Conservation (phyloP, 1,139 yeast genomes). For the Candida tunisiensis region DNA sequence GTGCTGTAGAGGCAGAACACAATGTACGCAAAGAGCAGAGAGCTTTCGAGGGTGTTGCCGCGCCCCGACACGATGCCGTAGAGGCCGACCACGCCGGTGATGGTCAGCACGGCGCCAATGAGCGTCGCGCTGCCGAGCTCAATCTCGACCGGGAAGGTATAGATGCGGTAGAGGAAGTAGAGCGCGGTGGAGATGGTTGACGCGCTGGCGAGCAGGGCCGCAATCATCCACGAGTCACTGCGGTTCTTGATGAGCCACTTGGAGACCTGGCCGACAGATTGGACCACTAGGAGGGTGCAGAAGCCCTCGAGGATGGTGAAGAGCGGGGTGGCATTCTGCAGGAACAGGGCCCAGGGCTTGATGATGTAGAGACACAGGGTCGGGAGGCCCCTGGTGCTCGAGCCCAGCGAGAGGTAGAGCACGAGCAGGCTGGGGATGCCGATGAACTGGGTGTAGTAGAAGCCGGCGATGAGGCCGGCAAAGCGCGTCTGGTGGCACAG, state of each 20-base stretch:
- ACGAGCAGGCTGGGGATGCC: constrained; percentile 70
- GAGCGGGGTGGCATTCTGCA: constrained; percentile 71
- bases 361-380: constrained; percentile 23
- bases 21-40: constrained; percentile 73
- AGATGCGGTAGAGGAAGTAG: constrained; percentile 70
- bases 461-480: constrained; percentile 31
- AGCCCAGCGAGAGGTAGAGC: constrained; percentile 45
- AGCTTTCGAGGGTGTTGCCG: constrained; percentile 82
- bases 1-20: constrained; percentile 87
- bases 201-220: constrained; percentile 58
- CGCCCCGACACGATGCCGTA: constrained; percentile 72
- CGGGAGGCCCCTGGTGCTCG: constrained; percentile 6
- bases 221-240: constrained; percentile 70
- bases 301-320: constrained; percentile 87
- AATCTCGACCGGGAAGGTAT: constrained; percentile 48
- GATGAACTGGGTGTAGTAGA: constrained; percentile 70
- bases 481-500: constrained; percentile 32
- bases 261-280: constrained; percentile 75
- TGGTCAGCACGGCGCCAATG: constrained; percentile 69
- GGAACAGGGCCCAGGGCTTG: constrained; percentile 49
- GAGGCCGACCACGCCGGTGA: constrained; percentile 56
- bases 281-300: constrained; percentile 76
- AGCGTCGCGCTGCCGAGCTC: constrained; percentile 66
- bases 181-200: constrained; percentile 58
- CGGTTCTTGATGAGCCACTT: constrained; percentile 55